Evolutionary conservation across 371 early-diverging fungal species (phyloP).

Genomic region (Apophysomyces elegans): DNA sequence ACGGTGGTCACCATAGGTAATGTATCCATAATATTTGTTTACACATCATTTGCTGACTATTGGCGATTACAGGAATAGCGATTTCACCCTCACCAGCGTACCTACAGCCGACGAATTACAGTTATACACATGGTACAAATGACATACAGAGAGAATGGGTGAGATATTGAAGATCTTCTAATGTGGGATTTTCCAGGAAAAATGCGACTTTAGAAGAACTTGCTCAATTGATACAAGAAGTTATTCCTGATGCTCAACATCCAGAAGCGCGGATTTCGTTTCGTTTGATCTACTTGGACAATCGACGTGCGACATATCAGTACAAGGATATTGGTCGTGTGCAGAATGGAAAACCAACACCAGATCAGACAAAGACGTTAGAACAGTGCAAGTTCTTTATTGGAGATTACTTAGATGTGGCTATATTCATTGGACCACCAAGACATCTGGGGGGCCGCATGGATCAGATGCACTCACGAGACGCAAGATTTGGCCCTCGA

Average conservation of each 20-base stretch:
- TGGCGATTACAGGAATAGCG: slow-evolving; percentile 27
- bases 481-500: slow-evolving; percentile 1
- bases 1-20: slow-evolving; percentile 55
- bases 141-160: background rate
- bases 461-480: slow-evolving; percentile 9
- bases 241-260: slow-evolving; percentile 54
- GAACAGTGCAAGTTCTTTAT: slow-evolving; percentile 59
- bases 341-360: slow-evolving; percentile 38
- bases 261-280: slow-evolving; percentile 62
- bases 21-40: background rate
- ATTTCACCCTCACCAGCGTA: slow-evolving; percentile 43
- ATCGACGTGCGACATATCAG: slow-evolving; percentile 41
- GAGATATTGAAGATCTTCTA: background rate
- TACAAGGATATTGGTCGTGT: slow-evolving; percentile 60
- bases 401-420: slow-evolving; percentile 71
- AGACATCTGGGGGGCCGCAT: slow-evolving; percentile 4
- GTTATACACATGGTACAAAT: slow-evolving; percentile 64
- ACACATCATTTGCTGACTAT: background rate
- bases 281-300: slow-evolving; percentile 56
- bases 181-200: slow-evolving; percentile 47
- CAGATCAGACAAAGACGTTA: slow-evolving; percentile 62
- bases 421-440: slow-evolving; percentile 54
- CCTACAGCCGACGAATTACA: slow-evolving; percentile 56
- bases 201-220: slow-evolving; percentile 72
- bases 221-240: slow-evolving; percentile 59